These are phyloP conservation scores for Cyberlindnera samutprakarnensis DNA, from an alignment of 805 yeast genomes.

Conservation along the genomic window DNA sequence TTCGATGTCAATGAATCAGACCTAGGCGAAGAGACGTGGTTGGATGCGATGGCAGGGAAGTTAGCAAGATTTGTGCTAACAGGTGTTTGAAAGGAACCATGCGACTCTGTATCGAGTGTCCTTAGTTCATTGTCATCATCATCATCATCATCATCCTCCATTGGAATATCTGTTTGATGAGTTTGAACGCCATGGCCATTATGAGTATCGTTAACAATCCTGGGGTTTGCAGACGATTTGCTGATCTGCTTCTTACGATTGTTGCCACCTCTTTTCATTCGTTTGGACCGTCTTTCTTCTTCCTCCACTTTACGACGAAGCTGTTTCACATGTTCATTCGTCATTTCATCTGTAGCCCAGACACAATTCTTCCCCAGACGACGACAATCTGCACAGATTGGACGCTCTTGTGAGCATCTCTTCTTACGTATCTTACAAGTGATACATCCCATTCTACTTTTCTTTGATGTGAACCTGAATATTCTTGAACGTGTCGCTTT, in stretches of 20 bases:
- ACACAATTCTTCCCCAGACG: slow-evolving; percentile 59
- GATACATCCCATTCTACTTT: slow-evolving; percentile 56
- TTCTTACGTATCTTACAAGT: slow-evolving; percentile 66
- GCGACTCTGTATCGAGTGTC: slow-evolving; percentile 9
- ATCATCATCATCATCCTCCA: slow-evolving; percentile 3
- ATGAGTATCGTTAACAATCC: neutral
- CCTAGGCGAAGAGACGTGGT: slow-evolving; percentile 4
- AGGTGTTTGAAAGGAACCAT: slow-evolving; percentile 16
- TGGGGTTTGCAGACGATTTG: neutral
- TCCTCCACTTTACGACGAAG: slow-evolving; percentile 21
- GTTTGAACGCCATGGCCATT: neutral
- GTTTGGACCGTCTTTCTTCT: slow-evolving; percentile 13
- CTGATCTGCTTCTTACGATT: slow-evolving; percentile 2
- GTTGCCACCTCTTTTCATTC: slow-evolving; percentile 4
- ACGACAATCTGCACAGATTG: slow-evolving; percentile 59
- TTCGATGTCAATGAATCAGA: slow-evolving; percentile 1
- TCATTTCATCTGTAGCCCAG: slow-evolving; percentile 50
- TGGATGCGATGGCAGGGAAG: slow-evolving; percentile 8
- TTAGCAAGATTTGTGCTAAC: slow-evolving; percentile 15
- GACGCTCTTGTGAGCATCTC: slow-evolving; percentile 67
- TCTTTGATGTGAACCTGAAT: slow-evolving; percentile 23
- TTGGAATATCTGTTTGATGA: neutral
- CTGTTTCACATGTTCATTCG: slow-evolving; percentile 23
- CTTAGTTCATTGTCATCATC: slow-evolving; percentile 4
- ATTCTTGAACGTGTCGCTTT: slow-evolving; percentile 17